A percentile compares a stretch with the other conserved stretches of the same genome.
Conservation (phyloP, 2,329 filamentous ascomycete genomes). For the Ceratocystis lukuohia region DNA sequence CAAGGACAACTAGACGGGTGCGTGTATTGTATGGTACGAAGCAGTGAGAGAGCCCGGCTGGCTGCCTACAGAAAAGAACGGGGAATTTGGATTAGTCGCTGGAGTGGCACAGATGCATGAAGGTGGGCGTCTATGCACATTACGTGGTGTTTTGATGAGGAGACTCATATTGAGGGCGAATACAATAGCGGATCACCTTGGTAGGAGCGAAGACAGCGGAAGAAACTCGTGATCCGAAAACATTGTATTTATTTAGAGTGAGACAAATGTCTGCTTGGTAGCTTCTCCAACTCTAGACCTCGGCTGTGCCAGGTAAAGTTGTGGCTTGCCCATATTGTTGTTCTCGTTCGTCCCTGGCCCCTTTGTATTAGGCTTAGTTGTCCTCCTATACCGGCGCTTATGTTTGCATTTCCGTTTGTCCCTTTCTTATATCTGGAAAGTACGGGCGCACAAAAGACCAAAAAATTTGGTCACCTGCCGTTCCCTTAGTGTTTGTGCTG, state of each 20-base stretch:
- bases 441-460: neutral
- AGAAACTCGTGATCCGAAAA: neutral
- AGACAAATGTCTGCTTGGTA: neutral
- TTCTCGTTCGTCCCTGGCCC: no score
- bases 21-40: slow-evolving; percentile 81
- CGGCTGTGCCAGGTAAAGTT: neutral
- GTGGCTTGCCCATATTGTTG: neutral
- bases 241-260: neutral
- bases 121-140: neutral
- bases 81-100: neutral
- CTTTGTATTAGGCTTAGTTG: no score
- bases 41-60: slow-evolving; percentile 53
- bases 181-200: neutral
- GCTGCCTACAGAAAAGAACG: slow-evolving; percentile 35
- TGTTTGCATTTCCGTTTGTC: neutral
- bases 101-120: neutral
- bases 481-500: neutral
- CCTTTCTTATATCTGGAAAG: neutral
- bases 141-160: slow-evolving; percentile 12
- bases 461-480: neutral
- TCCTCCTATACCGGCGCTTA: neutral
- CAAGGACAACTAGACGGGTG: slow-evolving; percentile 84
- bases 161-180: slow-evolving; percentile 7
- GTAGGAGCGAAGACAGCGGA: neutral
- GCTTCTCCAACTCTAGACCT: slow-evolving; percentile 9